Conservation (phyloP, 2,329 filamentous ascomycete species). For the Clarireedia paspali region DNA sequence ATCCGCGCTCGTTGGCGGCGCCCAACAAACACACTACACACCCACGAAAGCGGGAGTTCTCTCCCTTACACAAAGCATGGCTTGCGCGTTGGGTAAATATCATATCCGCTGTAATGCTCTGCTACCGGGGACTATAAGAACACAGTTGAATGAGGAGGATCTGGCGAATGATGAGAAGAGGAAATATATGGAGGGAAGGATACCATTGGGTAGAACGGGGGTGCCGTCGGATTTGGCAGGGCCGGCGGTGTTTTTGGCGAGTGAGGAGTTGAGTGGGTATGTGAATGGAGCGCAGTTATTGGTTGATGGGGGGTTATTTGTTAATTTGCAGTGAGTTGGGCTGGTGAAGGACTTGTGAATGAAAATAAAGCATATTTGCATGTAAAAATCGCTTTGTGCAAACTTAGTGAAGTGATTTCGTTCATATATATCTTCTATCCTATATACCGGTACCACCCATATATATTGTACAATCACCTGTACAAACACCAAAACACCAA, state of each 20-base stretch:
- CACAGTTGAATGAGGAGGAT: slow-evolving; percentile 79
- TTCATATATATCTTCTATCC: too few relatives aligned
- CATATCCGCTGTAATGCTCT: slow-evolving; percentile 77
- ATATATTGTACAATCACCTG: too few relatives aligned
- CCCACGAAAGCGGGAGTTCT: slow-evolving; percentile 80
- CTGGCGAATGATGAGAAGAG: slow-evolving; percentile 65
- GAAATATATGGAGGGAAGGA: slow-evolving; percentile 71
- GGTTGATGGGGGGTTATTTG: slow-evolving; percentile 84
- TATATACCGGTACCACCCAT: too few relatives aligned
- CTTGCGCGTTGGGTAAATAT: slow-evolving; percentile 69
- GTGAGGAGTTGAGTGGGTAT: slow-evolving; percentile 70
- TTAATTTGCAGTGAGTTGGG: slow-evolving; percentile 65
- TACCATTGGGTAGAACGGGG: slow-evolving; percentile 71
- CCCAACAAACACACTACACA: slow-evolving; percentile 75
- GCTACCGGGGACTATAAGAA: slow-evolving; percentile 74
- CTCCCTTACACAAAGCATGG: slow-evolving; percentile 75
- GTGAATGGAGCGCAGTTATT: slow-evolving; percentile 77
- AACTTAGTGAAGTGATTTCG: too few relatives aligned
- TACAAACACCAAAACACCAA: too few relatives aligned
- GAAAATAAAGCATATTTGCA: too few relatives aligned
- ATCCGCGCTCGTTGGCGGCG: slow-evolving; percentile 69
- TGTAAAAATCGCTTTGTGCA: too few relatives aligned
- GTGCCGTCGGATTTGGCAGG: slow-evolving; percentile 68
- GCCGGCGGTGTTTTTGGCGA: slow-evolving; percentile 78
- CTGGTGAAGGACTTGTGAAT: background rate